phyloP scores from a whole-genome alignment of 192 early-diverging fungal species.

The Gamsiella multidivaricata region DNA sequence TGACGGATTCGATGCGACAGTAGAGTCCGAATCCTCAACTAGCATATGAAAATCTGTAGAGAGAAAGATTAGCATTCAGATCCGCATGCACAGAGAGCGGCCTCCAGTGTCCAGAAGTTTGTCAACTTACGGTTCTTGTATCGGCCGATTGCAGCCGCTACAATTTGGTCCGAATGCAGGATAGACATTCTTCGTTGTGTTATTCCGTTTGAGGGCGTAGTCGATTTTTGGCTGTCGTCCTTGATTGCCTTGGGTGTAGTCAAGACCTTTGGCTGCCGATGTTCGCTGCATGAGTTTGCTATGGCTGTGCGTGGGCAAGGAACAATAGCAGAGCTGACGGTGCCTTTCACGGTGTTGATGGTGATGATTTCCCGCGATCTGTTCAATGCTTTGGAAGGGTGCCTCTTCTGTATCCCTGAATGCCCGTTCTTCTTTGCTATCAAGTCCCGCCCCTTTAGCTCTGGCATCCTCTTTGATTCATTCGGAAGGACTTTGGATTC shows the following conservation, averaged over 20 bases:
- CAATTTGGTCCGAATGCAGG: constrained; percentile 58
- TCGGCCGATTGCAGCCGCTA: constrained; percentile 46
- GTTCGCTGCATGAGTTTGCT: neutral
- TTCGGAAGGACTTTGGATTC: no score
- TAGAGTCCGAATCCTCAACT: constrained; percentile 54
- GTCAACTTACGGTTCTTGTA: constrained; percentile 60
- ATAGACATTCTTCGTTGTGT: constrained; percentile 38
- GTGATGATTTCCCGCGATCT: constrained; percentile 20
- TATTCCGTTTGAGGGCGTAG: neutral
- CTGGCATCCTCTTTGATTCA: no score
- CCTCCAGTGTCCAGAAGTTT: neutral
- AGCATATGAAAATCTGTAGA: constrained; percentile 43
- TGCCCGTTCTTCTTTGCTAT: neutral
- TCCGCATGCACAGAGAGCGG: neutral
- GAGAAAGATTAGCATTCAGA: neutral
- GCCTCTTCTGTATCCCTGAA: neutral
- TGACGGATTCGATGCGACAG: constrained; percentile 48
- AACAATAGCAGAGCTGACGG: constrained; percentile 5
- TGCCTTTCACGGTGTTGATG: constrained; percentile 28
- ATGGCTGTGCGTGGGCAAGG: neutral
- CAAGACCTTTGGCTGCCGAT: neutral
- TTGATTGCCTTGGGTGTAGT: neutral
- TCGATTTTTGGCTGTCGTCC: neutral
- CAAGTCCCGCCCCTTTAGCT: neutral
- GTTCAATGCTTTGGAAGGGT: neutral